A percentile compares a stretch with the other conserved stretches of the same genome.
Conservation (phyloP, 1,284 basidiomycete genomes). For the Kalmanozyma brasiliensis region DNA sequence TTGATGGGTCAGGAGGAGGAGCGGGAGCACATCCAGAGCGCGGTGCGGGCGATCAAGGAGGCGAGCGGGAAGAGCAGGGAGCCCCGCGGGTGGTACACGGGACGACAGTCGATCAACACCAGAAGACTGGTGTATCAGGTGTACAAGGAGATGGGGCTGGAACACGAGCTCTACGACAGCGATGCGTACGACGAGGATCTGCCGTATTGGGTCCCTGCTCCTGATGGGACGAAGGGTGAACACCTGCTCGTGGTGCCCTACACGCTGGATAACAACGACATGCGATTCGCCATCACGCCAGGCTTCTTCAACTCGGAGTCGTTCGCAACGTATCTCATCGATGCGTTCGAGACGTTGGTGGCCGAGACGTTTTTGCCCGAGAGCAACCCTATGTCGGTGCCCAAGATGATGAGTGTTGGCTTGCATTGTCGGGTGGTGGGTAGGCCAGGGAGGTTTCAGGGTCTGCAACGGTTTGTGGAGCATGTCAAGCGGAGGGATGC, state of each 20-base stretch:
- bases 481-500: slow-evolving; percentile 61
- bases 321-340: slow-evolving; percentile 68
- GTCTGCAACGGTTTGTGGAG: slow-evolving; percentile 68
- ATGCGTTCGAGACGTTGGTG: slow-evolving; percentile 68
- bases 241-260: slow-evolving; percentile 69
- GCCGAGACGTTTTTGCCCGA: slow-evolving; percentile 59
- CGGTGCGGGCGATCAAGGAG: slow-evolving; percentile 66
- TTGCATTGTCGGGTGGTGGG: slow-evolving; percentile 69
- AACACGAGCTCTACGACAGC: slow-evolving; percentile 59
- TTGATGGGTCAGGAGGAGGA: slow-evolving; percentile 64
- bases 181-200: slow-evolving; percentile 69
- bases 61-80: slow-evolving; percentile 53
- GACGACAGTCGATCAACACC: slow-evolving; percentile 64
- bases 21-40: slow-evolving; percentile 60
- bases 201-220: slow-evolving; percentile 68
- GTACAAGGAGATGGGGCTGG: slow-evolving; percentile 57
- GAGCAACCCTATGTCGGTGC: slow-evolving; percentile 44
- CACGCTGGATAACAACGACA: slow-evolving; percentile 69
- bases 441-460: slow-evolving; percentile 68
- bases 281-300: slow-evolving; percentile 68
- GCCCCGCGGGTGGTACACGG: slow-evolving; percentile 69
- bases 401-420: slow-evolving; percentile 70
- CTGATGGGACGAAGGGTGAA: slow-evolving; percentile 48
- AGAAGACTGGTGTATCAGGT: slow-evolving; percentile 63
- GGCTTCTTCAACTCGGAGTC: slow-evolving; percentile 68